phyloP scores from a whole-genome alignment of 371 early-diverging fungal genomes.

The Amoeboaphelidium protococcarum region DNA sequence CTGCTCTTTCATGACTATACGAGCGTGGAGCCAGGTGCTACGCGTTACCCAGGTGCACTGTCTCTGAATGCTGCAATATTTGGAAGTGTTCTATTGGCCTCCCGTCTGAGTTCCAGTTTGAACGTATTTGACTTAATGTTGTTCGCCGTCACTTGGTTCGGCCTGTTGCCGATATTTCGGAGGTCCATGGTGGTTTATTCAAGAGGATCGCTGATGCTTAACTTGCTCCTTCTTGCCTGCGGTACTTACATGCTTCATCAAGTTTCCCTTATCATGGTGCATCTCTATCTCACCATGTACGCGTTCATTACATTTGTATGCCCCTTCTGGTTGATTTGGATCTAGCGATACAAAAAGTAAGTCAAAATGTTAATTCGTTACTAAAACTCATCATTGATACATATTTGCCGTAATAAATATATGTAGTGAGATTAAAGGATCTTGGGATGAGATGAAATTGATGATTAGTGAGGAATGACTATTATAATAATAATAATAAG shows the following conservation, averaged over 20 bases:
- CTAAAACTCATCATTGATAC: background rate
- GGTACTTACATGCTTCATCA: slow-evolving; percentile 28
- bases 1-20: slow-evolving; percentile 71
- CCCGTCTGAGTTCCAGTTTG: slow-evolving; percentile 44
- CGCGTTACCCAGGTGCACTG: slow-evolving; percentile 60
- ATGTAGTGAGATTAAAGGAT: slow-evolving; percentile 69
- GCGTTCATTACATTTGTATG: slow-evolving; percentile 56
- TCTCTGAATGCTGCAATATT: slow-evolving; percentile 86
- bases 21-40: slow-evolving; percentile 14
- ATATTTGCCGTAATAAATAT: background rate
- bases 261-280: slow-evolving; percentile 37
- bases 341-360: slow-evolving; percentile 79
- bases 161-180: slow-evolving; percentile 63
- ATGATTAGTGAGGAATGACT: too few relatives aligned
- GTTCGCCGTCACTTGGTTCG: slow-evolving; percentile 73
- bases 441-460: slow-evolving; percentile 98
- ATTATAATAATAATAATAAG: too few relatives aligned
- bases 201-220: slow-evolving; percentile 2
- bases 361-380: slow-evolving; percentile 2
- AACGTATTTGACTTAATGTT: slow-evolving; percentile 66
- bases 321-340: slow-evolving; percentile 65
- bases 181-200: slow-evolving; percentile 32
- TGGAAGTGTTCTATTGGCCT: slow-evolving; percentile 77
- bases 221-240: slow-evolving; percentile 25
- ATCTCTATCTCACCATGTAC: slow-evolving; percentile 32